phyloP scores from a whole-genome alignment of 257 asterid genomes.

The Capsicum baccatum region DNA sequence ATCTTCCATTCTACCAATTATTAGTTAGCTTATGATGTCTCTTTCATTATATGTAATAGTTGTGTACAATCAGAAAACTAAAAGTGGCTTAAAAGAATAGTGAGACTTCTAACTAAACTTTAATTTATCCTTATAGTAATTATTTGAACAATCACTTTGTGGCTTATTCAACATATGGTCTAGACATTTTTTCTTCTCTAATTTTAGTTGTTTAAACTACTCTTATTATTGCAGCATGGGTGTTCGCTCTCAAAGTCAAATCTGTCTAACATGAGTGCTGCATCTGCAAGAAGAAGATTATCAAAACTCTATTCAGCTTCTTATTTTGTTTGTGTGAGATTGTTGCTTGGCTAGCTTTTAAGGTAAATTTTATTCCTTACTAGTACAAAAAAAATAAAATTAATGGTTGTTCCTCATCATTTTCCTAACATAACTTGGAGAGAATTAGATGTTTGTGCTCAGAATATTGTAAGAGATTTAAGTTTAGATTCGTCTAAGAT shows the following conservation, averaged over 20 bases:
- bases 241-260: conserved; percentile 33
- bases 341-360: conserved; percentile 73
- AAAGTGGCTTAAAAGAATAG: background rate
- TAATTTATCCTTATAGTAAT: background rate
- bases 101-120: background rate
- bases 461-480: conserved; percentile 49
- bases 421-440: conserved; percentile 44
- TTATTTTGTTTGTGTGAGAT: conserved; percentile 69
- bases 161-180: background rate
- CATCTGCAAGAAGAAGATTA: conserved; percentile 54
- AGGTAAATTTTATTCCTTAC: conserved; percentile 52
- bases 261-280: conserved; percentile 44
- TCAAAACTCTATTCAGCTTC: conserved; percentile 44
- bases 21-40: background rate
- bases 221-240: conserved; percentile 50
- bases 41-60: background rate
- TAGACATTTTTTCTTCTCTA: conserved; percentile 2
- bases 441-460: conserved; percentile 48
- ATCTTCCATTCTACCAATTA: background rate
- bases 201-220: conserved; percentile 32
- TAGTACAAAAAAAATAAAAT: background rate
- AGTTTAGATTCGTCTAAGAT: conserved; percentile 56
- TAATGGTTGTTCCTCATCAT: background rate
- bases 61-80: conserved; percentile 5
- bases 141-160: background rate